phyloP scores from a whole-genome alignment of 345 rosid genomes.

The Populus pruinosa region DNA sequence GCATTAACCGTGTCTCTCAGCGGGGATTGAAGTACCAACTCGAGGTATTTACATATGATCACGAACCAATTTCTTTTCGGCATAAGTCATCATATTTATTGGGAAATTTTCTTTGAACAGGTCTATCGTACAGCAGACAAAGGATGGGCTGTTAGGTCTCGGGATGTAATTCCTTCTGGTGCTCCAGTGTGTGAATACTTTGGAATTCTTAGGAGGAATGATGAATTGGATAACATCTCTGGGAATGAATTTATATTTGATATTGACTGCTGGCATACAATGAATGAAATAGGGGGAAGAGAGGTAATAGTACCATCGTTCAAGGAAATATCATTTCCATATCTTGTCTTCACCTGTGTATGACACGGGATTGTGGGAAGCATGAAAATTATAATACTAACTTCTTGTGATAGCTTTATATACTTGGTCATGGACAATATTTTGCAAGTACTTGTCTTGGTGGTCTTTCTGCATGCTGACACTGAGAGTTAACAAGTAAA shows the following conservation, averaged over 20 bases:
- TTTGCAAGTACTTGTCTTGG: not conserved
- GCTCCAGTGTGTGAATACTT: conserved; percentile 25
- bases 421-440: not conserved
- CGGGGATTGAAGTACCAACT: conserved; percentile 17
- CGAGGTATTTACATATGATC: conserved; percentile 11
- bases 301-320: conserved; percentile 15
- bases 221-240: conserved; percentile 20
- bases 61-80: not conserved
- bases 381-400: not conserved
- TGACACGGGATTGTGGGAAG: not conserved
- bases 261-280: conserved; percentile 30
- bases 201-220: conserved; percentile 18
- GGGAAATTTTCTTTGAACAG: conserved; percentile 9
- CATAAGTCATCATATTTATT: not conserved
- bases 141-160: conserved; percentile 32
- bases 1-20: conserved; percentile 30
- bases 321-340: not conserved
- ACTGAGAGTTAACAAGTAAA: not conserved
- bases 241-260: conserved; percentile 25
- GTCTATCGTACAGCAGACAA: conserved; percentile 21
- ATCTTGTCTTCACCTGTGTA: not conserved
- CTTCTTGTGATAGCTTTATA: conserved; percentile 2
- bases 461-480: not conserved
- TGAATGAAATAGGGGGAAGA: conserved; percentile 25
- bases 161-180: conserved; percentile 32